Evolutionary conservation across 2,329 filamentous ascomycete species (phyloP).

Genomic region (Neopestalotiopsis sp.): DNA sequence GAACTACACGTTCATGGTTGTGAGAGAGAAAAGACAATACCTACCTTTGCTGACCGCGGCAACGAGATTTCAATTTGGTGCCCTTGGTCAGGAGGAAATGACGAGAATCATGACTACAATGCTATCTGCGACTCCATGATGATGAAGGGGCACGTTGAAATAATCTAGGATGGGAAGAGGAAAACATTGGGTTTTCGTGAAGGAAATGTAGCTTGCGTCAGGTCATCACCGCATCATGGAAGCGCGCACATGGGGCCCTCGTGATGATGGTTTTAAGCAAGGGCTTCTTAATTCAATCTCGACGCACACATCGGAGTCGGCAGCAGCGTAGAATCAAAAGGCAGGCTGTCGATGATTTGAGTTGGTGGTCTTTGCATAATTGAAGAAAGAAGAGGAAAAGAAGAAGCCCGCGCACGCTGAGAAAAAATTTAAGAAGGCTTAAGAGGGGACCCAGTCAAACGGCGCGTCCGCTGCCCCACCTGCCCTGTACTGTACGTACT

Average conservation of each 20-base stretch:
- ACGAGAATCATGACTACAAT: neutral
- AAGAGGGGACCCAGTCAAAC: neutral
- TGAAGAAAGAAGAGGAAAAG: slow-evolving; percentile 34
- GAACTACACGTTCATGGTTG: neutral
- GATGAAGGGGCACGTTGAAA: neutral
- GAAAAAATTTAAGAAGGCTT: slow-evolving; percentile 23
- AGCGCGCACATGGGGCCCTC: slow-evolving; percentile 64
- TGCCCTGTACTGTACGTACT: neutral
- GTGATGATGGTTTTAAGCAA: slow-evolving; percentile 73
- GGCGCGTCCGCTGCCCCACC: neutral
- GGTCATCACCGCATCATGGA: slow-evolving; percentile 72
- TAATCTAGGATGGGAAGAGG: neutral
- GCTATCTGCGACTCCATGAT: no score
- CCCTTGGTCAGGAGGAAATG: neutral
- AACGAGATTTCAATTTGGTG: neutral
- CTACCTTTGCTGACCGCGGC: neutral
- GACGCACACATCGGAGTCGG: slow-evolving; percentile 60
- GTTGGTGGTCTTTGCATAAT: slow-evolving; percentile 47
- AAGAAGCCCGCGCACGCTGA: slow-evolving; percentile 19
- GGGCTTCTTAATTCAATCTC: slow-evolving; percentile 58
- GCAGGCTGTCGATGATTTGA: slow-evolving; percentile 49
- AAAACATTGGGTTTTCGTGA: neutral
- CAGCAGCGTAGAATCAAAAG: slow-evolving; percentile 46
- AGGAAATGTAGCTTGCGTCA: slow-evolving; percentile 64
- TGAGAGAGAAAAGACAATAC: neutral